phyloP scores from a whole-genome alignment of 2,329 filamentous ascomycete species.

The Apiospora koreana region DNA sequence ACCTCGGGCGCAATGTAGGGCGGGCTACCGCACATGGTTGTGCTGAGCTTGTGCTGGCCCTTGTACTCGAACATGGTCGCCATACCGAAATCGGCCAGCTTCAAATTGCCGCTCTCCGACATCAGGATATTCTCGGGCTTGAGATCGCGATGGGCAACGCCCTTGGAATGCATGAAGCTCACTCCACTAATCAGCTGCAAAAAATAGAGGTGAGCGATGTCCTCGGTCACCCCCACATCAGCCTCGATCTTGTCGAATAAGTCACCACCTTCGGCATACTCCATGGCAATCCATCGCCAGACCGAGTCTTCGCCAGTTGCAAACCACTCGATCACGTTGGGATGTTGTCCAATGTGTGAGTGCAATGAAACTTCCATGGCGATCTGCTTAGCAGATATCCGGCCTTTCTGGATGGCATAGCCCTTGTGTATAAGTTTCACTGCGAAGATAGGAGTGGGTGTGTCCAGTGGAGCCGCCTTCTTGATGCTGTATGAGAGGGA shows the following conservation, averaged over 20 bases:
- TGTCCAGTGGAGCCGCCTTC: slow-evolving; percentile 78
- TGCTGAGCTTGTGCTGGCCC: slow-evolving; percentile 77
- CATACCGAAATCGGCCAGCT: slow-evolving; percentile 95
- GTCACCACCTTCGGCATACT: slow-evolving; percentile 91
- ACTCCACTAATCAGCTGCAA: slow-evolving; percentile 87
- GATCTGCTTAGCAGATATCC: slow-evolving; percentile 85
- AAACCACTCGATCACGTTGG: slow-evolving; percentile 93
- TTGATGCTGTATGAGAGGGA: slow-evolving; percentile 68
- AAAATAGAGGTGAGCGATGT: slow-evolving; percentile 97
- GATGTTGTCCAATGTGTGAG: slow-evolving; percentile 82
- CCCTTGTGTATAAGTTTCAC: slow-evolving; percentile 99
- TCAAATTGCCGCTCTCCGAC: slow-evolving; percentile 80
- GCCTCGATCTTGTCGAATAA: slow-evolving; percentile 99
- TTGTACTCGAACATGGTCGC: slow-evolving; percentile 92
- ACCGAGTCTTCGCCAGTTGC: slow-evolving; percentile 79
- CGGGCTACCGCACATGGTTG: slow-evolving; percentile 91
- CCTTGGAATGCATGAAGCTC: slow-evolving; percentile 93
- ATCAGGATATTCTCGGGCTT: slow-evolving; percentile 96
- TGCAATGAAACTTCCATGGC: slow-evolving; percentile 91
- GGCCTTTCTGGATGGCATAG: slow-evolving; percentile 86
- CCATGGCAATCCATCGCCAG: slow-evolving; percentile 99
- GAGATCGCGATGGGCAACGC: slow-evolving; percentile 87
- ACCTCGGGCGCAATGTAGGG: slow-evolving; percentile 98
- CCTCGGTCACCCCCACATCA: slow-evolving; percentile 89
- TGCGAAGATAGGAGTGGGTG: slow-evolving; percentile 78